Percentiles rank a stretch among this genome's conserved stretches.
These are phyloP conservation scores for Ustilago lituana DNA, from an alignment of 1,284 basidiomycete species.

Conservation along the genomic window DNA sequence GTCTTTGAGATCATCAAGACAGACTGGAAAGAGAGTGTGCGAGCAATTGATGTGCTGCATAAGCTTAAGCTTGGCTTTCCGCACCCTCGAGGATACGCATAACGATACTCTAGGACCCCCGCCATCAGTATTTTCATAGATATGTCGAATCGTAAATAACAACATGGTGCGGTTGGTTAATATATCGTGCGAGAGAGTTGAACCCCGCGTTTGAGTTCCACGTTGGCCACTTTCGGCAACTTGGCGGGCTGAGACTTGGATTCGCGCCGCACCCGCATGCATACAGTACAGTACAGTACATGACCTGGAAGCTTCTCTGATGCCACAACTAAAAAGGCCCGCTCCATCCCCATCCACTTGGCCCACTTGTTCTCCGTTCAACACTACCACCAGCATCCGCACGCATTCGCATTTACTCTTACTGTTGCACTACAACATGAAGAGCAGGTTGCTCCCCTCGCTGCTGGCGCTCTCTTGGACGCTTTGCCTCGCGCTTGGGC, in stretches of 20 bases:
- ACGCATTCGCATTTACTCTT: not conserved
- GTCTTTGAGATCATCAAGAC: too few relatives aligned
- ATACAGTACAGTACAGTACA: too few relatives aligned
- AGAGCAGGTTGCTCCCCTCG: constrained; percentile 28
- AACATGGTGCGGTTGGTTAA: too few relatives aligned
- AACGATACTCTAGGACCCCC: too few relatives aligned
- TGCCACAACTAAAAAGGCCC: constrained; percentile 5
- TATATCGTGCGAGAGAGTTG: constrained; percentile 1
- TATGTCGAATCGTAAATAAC: too few relatives aligned
- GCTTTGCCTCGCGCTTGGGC: constrained; percentile 30
- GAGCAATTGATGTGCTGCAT: too few relatives aligned
- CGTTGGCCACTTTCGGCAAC: constrained; percentile 23
- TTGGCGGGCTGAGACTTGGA: constrained; percentile 1
- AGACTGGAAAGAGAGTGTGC: too few relatives aligned
- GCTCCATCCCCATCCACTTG: not conserved
- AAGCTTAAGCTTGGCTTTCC: too few relatives aligned
- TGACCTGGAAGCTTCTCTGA: constrained; percentile 31
- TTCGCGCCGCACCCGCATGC: constrained; percentile 6
- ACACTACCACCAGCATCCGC: not conserved
- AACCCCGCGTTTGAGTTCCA: constrained; percentile 26
- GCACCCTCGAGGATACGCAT: too few relatives aligned
- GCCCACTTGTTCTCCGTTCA: too few relatives aligned
- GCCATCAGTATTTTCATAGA: too few relatives aligned
- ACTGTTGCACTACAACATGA: constrained; percentile 14
- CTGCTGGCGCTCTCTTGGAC: constrained; percentile 43